These are phyloP conservation scores for Gynostemma pentaphyllum DNA, from an alignment of 306 rosid genomes.

Conservation along the genomic window DNA sequence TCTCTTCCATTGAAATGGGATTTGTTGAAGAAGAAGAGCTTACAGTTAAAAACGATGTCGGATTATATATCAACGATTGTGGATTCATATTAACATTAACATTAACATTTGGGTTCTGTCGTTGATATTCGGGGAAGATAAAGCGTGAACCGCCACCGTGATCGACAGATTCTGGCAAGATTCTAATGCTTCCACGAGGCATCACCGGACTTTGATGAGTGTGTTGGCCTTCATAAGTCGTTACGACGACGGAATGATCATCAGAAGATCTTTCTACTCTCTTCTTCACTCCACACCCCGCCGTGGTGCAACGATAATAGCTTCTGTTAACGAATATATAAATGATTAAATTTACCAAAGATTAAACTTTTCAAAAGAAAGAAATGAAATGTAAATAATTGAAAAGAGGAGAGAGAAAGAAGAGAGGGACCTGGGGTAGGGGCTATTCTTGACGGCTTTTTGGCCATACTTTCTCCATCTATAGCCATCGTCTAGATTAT, in stretches of 20 bases:
- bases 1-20: no score
- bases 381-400: no score
- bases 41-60: constrained; percentile 24
- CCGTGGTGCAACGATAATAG: constrained; percentile 84
- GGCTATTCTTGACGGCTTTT: constrained; percentile 90
- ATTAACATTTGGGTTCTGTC: no score
- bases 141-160: no score
- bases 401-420: neutral
- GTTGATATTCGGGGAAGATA: no score
- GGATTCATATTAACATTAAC: no score
- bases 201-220: constrained; percentile 48
- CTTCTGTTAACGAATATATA: no score
- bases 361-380: no score
- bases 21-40: neutral
- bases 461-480: constrained; percentile 98
- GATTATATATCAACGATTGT: constrained; percentile 23
- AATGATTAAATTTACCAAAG: no score
- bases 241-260: constrained; percentile 51
- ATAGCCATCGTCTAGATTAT: constrained; percentile 79
- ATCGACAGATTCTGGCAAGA: constrained; percentile 15
- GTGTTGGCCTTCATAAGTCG: constrained; percentile 95
- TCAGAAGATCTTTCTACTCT: constrained; percentile 71
- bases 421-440: constrained; percentile 63
- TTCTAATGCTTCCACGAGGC: constrained; percentile 36
- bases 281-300: constrained; percentile 72